Evolutionary conservation across 495 filamentous ascomycete species (phyloP).

Genomic region (Cercophora sp.): DNA sequence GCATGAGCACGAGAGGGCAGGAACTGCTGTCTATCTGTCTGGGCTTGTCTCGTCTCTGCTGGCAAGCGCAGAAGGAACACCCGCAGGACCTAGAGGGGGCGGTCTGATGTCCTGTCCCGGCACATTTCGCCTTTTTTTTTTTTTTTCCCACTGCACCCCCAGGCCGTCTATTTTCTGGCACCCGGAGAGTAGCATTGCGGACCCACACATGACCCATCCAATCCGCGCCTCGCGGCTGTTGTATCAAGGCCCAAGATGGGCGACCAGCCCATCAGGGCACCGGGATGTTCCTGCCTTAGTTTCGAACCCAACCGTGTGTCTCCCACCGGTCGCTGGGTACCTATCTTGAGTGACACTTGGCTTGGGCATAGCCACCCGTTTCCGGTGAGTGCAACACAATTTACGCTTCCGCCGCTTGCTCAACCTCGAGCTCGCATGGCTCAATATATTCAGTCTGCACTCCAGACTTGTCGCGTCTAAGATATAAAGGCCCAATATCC

Average conservation of each 20-base stretch:
- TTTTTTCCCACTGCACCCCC: neutral
- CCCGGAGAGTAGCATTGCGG: neutral
- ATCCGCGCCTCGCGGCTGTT: constrained; percentile 6
- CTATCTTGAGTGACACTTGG: neutral
- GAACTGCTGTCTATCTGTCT: too few species aligned
- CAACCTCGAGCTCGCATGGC: neutral
- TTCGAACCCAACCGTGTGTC: too few species aligned
- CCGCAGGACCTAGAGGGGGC: too few species aligned
- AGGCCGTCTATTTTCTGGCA: neutral
- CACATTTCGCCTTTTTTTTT: constrained; percentile 5
- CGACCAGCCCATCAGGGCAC: too few species aligned
- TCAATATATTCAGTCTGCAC: neutral
- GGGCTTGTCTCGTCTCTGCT: neutral
- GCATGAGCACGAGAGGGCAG: too few species aligned
- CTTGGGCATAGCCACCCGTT: constrained; percentile 9
- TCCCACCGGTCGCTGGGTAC: neutral
- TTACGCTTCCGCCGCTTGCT: neutral
- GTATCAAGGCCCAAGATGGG: constrained; percentile 9
- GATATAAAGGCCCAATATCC: neutral
- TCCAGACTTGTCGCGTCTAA: too few species aligned
- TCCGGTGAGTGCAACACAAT: constrained; percentile 5
- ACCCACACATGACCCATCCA: neutral
- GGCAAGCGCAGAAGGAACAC: neutral
- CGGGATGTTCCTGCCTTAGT: too few species aligned
- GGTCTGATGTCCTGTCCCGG: neutral